Conservation (phyloP, 305 asterid species). For the Solanum hybrid region DNA sequence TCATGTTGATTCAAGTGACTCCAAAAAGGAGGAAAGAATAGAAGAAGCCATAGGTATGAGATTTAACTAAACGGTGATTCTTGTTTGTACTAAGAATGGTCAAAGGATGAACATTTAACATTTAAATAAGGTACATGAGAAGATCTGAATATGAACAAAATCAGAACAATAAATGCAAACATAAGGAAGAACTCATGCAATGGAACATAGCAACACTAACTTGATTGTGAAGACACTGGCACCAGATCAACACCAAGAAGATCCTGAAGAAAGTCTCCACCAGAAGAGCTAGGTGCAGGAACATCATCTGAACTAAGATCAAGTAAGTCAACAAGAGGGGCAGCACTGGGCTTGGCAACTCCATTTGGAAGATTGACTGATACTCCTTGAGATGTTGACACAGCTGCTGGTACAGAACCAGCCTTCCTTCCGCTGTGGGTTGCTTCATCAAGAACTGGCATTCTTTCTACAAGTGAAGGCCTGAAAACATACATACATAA, state of each 20-base stretch:
- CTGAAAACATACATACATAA: slow-evolving; percentile 33
- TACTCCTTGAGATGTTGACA: slow-evolving; percentile 68
- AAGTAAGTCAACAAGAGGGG: slow-evolving; percentile 83
- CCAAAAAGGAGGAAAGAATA: background rate
- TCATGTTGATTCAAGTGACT: background rate
- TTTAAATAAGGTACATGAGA: background rate
- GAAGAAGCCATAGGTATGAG: background rate
- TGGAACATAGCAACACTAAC: slow-evolving; percentile 18
- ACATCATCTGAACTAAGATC: slow-evolving; percentile 74
- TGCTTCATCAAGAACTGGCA: slow-evolving; percentile 96
- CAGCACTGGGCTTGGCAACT: slow-evolving; percentile 43
- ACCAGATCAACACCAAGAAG: slow-evolving; percentile 72
- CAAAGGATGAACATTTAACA: background rate
- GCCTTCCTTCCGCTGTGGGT: slow-evolving; percentile 72
- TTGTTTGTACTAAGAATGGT: background rate
- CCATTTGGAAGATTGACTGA: slow-evolving; percentile 75
- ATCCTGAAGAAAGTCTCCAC: slow-evolving; percentile 75
- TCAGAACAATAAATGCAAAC: background rate
- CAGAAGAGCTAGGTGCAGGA: slow-evolving; percentile 56
- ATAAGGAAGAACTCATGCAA: background rate
- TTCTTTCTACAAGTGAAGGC: slow-evolving; percentile 79
- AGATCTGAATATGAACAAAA: background rate
- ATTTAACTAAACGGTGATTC: background rate
- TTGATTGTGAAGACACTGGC: slow-evolving; percentile 51
- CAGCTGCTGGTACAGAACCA: slow-evolving; percentile 64